A percentile compares a stretch with the other conserved stretches of the same genome.
Conservation (phyloP, 768 basidiomycete species). For the Hebeloma cylindrosporum region DNA sequence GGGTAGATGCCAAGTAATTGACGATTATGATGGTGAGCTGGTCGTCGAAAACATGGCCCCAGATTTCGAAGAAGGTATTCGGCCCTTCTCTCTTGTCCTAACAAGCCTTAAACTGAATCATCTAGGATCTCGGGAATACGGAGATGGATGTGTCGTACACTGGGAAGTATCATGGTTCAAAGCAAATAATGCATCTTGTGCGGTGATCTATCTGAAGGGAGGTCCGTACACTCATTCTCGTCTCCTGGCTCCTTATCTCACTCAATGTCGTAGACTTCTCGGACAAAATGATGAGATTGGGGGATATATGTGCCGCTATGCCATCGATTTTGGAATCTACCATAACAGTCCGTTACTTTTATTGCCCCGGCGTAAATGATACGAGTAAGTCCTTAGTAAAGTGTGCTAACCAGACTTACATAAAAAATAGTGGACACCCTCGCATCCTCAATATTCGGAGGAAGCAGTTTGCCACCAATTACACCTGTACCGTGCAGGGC, state of each 20-base stretch:
- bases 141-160: slow-evolving; percentile 24
- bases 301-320: slow-evolving; percentile 7
- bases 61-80: slow-evolving; percentile 30
- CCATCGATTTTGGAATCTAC: slow-evolving; percentile 15
- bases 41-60: slow-evolving; percentile 36
- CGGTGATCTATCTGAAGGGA: slow-evolving; percentile 45
- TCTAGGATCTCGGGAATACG: slow-evolving; percentile 10
- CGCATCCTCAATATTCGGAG: slow-evolving; percentile 28
- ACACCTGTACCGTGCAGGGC: slow-evolving; percentile 53
- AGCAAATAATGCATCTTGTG: slow-evolving; percentile 39
- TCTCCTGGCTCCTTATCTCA: neutral
- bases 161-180: slow-evolving; percentile 53
- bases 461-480: slow-evolving; percentile 31
- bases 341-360: slow-evolving; percentile 50
- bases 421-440: slow-evolving; percentile 20
- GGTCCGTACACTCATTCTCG: slow-evolving; percentile 19
- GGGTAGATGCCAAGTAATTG: slow-evolving; percentile 48
- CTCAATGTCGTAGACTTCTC: slow-evolving; percentile 9
- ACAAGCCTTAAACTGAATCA: neutral
- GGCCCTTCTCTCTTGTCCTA: neutral
- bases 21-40: slow-evolving; percentile 50
- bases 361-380: slow-evolving; percentile 28
- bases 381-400: slow-evolving; percentile 30
- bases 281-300: slow-evolving; percentile 1
- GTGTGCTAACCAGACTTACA: neutral